phyloP scores from a whole-genome alignment of 108 stramenopile species.

The Stephanodiscus triporus region DNA sequence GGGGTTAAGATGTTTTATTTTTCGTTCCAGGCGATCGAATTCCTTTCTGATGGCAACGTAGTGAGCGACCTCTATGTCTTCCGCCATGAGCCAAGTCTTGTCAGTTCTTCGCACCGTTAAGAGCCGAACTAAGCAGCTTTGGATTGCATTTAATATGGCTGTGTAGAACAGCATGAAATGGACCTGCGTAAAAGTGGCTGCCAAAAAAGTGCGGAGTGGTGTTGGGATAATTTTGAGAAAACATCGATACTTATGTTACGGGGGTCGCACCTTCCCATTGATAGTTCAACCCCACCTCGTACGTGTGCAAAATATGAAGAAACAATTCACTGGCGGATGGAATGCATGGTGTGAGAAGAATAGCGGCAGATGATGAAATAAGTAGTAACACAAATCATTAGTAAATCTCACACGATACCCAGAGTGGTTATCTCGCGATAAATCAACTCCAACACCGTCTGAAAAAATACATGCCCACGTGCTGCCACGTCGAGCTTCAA shows the following conservation, averaged over 20 bases:
- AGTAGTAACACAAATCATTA: too few relatives aligned
- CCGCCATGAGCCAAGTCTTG: conserved; percentile 75
- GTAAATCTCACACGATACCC: neutral
- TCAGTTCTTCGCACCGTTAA: conserved; percentile 52
- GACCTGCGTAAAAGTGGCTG: conserved; percentile 77
- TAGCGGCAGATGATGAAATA: neutral
- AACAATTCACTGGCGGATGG: conserved; percentile 47
- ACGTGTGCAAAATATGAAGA: conserved; percentile 67
- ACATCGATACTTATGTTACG: neutral
- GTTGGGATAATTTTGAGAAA: neutral
- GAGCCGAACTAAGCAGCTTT: conserved; percentile 63
- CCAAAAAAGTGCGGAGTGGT: neutral
- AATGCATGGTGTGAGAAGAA: neutral
- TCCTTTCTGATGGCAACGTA: conserved; percentile 90
- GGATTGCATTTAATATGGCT: conserved; percentile 86
- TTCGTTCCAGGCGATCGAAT: conserved; percentile 64
- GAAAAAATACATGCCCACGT: conserved; percentile 68
- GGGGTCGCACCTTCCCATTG: conserved; percentile 44
- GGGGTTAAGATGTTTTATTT: neutral
- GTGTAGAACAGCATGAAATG: conserved; percentile 90
- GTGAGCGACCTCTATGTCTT: conserved; percentile 82
- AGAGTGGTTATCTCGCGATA: conserved; percentile 59
- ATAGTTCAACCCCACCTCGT: conserved; percentile 54
- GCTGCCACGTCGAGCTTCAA: conserved; percentile 55
- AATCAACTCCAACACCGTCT: conserved; percentile 71